Percentiles rank a stretch among this genome's conserved stretches.
phyloP scores from a whole-genome alignment of 208 protist genomes.

The Trypanosoma mega region DNA sequence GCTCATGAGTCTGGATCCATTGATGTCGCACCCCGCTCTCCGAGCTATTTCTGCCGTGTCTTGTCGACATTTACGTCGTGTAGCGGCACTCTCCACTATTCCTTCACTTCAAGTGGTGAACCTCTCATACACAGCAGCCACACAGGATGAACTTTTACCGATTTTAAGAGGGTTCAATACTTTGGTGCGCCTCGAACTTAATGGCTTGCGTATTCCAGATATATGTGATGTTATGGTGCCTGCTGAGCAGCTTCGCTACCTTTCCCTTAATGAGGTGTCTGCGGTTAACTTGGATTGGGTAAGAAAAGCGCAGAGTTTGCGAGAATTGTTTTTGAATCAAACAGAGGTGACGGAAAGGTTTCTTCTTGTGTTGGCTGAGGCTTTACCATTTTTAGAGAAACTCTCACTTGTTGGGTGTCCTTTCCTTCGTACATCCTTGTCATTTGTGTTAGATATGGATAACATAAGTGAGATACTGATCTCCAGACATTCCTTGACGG shows the following conservation, averaged over 20 bases:
- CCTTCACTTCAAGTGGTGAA: constrained; percentile 4
- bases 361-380: constrained; percentile 24
- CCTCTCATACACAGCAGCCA: constrained; percentile 5
- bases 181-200: constrained; percentile 1
- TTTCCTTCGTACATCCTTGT: constrained; percentile 31
- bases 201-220: constrained; percentile 1
- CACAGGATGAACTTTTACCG: not conserved
- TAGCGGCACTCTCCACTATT: constrained; percentile 16
- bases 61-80: constrained; percentile 1
- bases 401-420: constrained; percentile 38
- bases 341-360: constrained; percentile 40
- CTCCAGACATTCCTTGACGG: constrained; percentile 11
- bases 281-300: constrained; percentile 35
- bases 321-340: constrained; percentile 37
- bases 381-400: constrained; percentile 24
- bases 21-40: constrained; percentile 26
- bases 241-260: constrained; percentile 24
- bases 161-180: not conserved
- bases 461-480: constrained; percentile 16
- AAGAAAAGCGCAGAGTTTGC: constrained; percentile 21
- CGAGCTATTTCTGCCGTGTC: constrained; percentile 1
- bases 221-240: constrained; percentile 1
- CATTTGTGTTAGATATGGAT: constrained; percentile 31
- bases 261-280: constrained; percentile 5
- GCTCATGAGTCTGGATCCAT: constrained; percentile 38